Percentiles rank a stretch among this genome's conserved stretches.
Conservation (phyloP, 2,329 filamentous ascomycete genomes). For the Thielaviopsis punctulata region DNA sequence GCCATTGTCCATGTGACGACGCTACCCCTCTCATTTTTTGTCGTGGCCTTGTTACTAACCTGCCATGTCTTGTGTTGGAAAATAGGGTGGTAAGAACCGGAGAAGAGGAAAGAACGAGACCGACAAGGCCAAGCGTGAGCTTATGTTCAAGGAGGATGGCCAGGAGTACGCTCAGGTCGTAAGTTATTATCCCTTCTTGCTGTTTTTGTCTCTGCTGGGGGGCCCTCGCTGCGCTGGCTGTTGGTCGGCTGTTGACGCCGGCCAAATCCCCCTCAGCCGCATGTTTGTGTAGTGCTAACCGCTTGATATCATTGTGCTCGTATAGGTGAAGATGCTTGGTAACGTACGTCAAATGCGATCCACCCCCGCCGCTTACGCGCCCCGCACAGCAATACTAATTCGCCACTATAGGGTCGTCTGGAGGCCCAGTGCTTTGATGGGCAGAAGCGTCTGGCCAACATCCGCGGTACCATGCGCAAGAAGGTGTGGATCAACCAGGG, state of each 20-base stretch:
- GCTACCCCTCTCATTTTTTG: too few relatives aligned
- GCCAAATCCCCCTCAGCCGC: not conserved
- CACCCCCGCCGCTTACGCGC: not conserved
- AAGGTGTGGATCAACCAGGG: conserved; percentile 99
- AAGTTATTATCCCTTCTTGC: conserved; percentile 1
- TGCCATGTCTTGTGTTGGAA: not conserved
- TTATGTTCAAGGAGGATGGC: conserved; percentile 97
- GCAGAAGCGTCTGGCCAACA: conserved; percentile 52
- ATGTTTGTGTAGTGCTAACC: not conserved
- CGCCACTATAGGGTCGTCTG: conserved; percentile 47
- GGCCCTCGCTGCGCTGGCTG: too few relatives aligned
- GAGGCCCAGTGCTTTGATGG: conserved; percentile 93
- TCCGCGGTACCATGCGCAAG: conserved; percentile 49
- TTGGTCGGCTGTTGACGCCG: too few relatives aligned
- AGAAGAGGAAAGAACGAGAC: conserved; percentile 98
- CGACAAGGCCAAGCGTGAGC: conserved; percentile 97
- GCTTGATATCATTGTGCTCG: conserved; percentile 13
- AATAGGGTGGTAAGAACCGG: conserved; percentile 91
- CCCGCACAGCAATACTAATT: conserved; percentile 1
- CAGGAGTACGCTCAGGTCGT: conserved; percentile 38
- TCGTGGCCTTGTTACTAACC: not conserved
- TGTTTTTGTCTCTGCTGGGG: not conserved
- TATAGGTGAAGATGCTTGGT: conserved; percentile 68
- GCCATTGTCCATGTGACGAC: too few relatives aligned
- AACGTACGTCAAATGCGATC: conserved; percentile 29